Evolutionary conservation across 192 early-diverging fungal species (phyloP).

Genomic region (Coemansia umbellata): DNA sequence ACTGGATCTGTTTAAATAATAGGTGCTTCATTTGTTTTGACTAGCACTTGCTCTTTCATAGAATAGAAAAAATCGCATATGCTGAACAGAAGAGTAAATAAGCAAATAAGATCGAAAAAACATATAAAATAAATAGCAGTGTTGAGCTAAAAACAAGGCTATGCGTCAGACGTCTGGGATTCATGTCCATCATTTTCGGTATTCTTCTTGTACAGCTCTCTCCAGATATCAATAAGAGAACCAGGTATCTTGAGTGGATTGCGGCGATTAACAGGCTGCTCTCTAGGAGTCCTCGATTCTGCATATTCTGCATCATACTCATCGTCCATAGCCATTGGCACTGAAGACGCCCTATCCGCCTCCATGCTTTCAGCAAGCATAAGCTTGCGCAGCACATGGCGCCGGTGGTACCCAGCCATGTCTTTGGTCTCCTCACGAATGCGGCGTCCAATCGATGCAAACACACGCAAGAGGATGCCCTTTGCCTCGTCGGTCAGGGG

Average conservation of each 20-base stretch:
- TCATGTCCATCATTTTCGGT: conserved; percentile 15
- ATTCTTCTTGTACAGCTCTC: conserved; percentile 35
- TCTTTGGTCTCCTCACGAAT: conserved; percentile 42
- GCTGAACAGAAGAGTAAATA: background rate
- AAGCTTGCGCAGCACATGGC: conserved; percentile 40
- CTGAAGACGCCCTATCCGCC: background rate
- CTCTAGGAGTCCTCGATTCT: background rate
- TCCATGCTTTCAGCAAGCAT: conserved; percentile 11
- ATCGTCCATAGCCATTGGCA: background rate
- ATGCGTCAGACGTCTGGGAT: conserved; percentile 16
- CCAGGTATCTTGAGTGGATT: conserved; percentile 32
- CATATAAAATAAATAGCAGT: background rate
- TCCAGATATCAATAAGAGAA: conserved; percentile 46
- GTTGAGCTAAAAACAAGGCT: background rate
- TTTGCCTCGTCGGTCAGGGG: conserved; percentile 21
- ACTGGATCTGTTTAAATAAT: no score
- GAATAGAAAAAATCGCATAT: background rate
- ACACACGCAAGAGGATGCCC: conserved; percentile 21
- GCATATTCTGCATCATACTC: no score
- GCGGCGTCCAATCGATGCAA: conserved; percentile 29
- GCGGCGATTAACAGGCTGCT: background rate
- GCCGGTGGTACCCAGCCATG: conserved; percentile 40
- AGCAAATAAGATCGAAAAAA: background rate
- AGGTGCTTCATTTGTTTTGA: no score
- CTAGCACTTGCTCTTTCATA: background rate